Base-by-base conservation (phyloP, 2,329 filamentous ascomycete genomes). In the Shiraia bambusicola region DNA sequence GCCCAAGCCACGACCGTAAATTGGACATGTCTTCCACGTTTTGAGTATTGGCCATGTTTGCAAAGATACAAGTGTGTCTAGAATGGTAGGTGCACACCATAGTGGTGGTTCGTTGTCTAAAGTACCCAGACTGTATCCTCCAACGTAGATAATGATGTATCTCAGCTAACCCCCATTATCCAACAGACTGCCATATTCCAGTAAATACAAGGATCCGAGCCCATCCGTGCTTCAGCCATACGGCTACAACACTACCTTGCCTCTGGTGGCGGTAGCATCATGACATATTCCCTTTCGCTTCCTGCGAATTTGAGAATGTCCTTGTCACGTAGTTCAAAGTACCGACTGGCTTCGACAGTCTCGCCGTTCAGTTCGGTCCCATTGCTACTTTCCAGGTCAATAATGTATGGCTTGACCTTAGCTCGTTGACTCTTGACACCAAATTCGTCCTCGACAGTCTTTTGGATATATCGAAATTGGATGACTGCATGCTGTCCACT, bases 401-500 rank as follows among this genome's bases (percentile, higher is more conserved):
- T 88, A 7, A 97, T 67, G 70, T 97, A 98, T 1, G 91, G 91
- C 71, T 72, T 76, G 17, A 78, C 75, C 45, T 67, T 84, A 13
- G 61, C 64, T 37, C 50, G 53, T 29, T 55, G 59, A 41, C 58
- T 58, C 45, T 58, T 58, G n/a, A 66, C 63, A 15, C 87, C 88
- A 43, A 84, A 77, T 62, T 84, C 87, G 64, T 96, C 91, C 69
- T 96, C 89, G 56, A 94, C 89, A 48, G 81, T 81, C 69, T 86
- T 90, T 60, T 89, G 87, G 14, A 86, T 81, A 63, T 89, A 84
- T 27, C 93, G 83, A 61, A 98, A 98, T 66, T 98, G 93, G 30
- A 98, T 80, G 7, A 91, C 93, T 1, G 92, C 92, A 67, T 98
- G 93, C 70, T 98, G 93, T 69, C 94, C 94, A 66, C 89, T 95